phyloP scores from a whole-genome alignment of 2,329 filamentous ascomycete species.

The Neonectria hederae region DNA sequence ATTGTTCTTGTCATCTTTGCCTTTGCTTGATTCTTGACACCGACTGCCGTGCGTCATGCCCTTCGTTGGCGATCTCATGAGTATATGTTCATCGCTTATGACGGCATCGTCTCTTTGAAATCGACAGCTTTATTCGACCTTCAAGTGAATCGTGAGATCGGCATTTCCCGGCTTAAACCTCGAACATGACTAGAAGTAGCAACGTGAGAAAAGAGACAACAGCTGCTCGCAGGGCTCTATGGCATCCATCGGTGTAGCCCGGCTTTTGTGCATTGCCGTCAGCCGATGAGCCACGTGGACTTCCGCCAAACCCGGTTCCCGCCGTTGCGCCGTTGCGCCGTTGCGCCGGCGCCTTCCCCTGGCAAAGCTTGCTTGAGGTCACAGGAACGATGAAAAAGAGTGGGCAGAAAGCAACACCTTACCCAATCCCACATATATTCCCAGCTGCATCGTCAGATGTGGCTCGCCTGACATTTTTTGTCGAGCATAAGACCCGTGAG shows the following conservation, averaged over 20 bases:
- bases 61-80: not conserved
- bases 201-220: conserved; percentile 8
- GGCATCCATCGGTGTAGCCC: not conserved
- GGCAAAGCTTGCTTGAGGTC: not conserved
- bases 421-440: not conserved
- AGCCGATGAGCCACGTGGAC: conserved; percentile 31
- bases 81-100: not conserved
- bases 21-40: not conserved
- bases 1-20: not conserved
- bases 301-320: not conserved
- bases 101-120: not conserved
- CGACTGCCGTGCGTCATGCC: not conserved
- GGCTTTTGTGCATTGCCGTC: conserved; percentile 12
- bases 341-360: not conserved
- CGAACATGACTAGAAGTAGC: not conserved
- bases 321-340: no score
- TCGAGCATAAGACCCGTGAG: not conserved
- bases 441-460: not conserved
- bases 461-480: not conserved
- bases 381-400: not conserved
- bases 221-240: not conserved
- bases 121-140: not conserved
- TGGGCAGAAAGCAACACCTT: not conserved
- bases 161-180: not conserved
- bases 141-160: not conserved